Evolutionary conservation across 176 grass and related monocot species (phyloP).

Genomic region (Triticum aestivum): DNA sequence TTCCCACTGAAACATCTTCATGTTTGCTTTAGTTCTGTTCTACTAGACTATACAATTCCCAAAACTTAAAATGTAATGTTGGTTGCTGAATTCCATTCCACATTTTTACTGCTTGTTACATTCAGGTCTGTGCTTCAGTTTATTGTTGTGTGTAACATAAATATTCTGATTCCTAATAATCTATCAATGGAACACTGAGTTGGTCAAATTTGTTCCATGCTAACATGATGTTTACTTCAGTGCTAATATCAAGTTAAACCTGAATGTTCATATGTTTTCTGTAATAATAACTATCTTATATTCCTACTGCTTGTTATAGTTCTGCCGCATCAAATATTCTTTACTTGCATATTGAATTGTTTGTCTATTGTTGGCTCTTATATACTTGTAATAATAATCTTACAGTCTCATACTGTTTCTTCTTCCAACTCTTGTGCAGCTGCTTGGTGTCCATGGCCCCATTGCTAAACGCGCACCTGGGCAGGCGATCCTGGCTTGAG

Average conservation of each 20-base stretch:
- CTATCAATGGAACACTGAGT: neutral
- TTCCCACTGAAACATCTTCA: neutral
- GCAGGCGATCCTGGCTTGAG: slow-evolving; percentile 1
- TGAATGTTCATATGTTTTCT: neutral
- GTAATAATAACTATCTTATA: neutral
- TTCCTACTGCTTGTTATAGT: neutral
- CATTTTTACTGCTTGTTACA: neutral
- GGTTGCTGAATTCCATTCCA: neutral
- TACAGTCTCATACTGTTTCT: neutral
- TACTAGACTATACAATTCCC: neutral
- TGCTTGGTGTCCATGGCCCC: slow-evolving; percentile 19
- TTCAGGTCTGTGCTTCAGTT: neutral
- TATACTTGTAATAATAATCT: neutral
- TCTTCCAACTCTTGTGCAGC: neutral
- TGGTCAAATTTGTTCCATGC: neutral
- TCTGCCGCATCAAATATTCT: neutral
- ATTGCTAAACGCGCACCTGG: neutral
- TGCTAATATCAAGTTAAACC: neutral
- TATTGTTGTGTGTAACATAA: neutral
- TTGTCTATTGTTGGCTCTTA: neutral
- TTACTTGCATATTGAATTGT: neutral
- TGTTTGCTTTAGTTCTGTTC: neutral
- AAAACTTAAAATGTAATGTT: neutral
- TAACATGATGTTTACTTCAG: too few species aligned
- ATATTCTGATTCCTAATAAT: neutral